Conservation (phyloP, 441 rosid genomes). For the Erysimum cheiri region DNA sequence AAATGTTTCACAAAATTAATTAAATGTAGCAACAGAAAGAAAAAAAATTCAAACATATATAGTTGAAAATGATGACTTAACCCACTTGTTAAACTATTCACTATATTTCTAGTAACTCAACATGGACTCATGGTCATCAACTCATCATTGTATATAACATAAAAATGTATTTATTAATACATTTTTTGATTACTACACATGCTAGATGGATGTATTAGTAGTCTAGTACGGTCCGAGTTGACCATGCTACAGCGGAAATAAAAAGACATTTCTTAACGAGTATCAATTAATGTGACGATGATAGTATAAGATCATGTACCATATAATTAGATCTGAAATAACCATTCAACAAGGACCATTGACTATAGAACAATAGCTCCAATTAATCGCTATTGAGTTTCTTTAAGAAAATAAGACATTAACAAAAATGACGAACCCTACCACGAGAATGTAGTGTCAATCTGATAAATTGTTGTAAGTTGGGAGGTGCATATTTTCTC, state of each 20-base stretch:
- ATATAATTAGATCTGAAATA: constrained; percentile 21
- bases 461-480: constrained; percentile 43
- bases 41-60: neutral
- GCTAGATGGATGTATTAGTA: neutral
- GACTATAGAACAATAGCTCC: constrained; percentile 26
- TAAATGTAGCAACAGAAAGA: neutral
- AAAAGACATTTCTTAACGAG: constrained; percentile 13
- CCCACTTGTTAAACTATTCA: constrained; percentile 38
- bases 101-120: constrained; percentile 19
- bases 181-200: neutral
- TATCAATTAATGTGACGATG: constrained; percentile 35
- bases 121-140: constrained; percentile 19
- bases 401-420: constrained; percentile 21
- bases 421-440: constrained; percentile 33
- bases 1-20: constrained; percentile 2
- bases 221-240: constrained; percentile 39
- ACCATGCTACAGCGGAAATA: constrained; percentile 37
- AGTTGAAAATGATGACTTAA: constrained; percentile 43
- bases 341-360: constrained; percentile 35
- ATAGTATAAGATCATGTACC: constrained; percentile 14
- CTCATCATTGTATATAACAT: constrained; percentile 10
- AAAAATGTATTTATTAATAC: neutral
- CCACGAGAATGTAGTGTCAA: constrained; percentile 41
- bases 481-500: constrained; percentile 39
- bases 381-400: constrained; percentile 16